A percentile compares a stretch with the other conserved stretches of the same genome.
Evolutionary conservation across 306 rosid species (phyloP).

Genomic region (Trichosanthes cucumerina): DNA sequence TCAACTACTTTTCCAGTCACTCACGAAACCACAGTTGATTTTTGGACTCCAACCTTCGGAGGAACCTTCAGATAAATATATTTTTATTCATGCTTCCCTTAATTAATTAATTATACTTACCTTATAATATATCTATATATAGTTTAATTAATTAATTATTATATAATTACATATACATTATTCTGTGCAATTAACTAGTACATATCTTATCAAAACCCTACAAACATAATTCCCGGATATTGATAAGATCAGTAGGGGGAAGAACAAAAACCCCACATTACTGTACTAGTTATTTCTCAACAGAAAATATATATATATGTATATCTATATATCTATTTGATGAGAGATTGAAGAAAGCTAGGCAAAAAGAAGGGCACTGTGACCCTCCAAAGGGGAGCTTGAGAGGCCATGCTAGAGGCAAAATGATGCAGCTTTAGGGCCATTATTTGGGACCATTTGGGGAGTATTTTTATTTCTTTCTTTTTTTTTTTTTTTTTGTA

Average conservation of each 20-base stretch:
- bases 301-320: no score
- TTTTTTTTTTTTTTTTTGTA: slow-evolving; percentile 28
- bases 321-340: no score
- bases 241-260: slow-evolving; percentile 33
- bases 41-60: slow-evolving; percentile 94
- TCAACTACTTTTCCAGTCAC: slow-evolving; percentile 87
- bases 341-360: slow-evolving; percentile 20
- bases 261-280: slow-evolving; percentile 22
- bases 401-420: slow-evolving; percentile 31
- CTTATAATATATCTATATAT: neutral
- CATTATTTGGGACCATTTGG: slow-evolving; percentile 35
- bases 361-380: slow-evolving; percentile 23
- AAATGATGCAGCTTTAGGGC: slow-evolving; percentile 47
- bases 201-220: slow-evolving; percentile 56
- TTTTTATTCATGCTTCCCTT: no score
- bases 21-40: slow-evolving; percentile 81
- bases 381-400: slow-evolving; percentile 37
- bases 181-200: slow-evolving; percentile 21
- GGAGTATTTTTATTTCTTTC: slow-evolving; percentile 35
- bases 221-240: slow-evolving; percentile 41
- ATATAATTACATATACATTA: neutral
- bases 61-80: slow-evolving; percentile 40
- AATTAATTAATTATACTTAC: no score
- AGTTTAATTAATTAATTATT: neutral
- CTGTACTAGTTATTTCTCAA: slow-evolving; percentile 13